Conservation (phyloP, 176 grass and related monocot genomes). For the Thinopyrum elongatum region DNA sequence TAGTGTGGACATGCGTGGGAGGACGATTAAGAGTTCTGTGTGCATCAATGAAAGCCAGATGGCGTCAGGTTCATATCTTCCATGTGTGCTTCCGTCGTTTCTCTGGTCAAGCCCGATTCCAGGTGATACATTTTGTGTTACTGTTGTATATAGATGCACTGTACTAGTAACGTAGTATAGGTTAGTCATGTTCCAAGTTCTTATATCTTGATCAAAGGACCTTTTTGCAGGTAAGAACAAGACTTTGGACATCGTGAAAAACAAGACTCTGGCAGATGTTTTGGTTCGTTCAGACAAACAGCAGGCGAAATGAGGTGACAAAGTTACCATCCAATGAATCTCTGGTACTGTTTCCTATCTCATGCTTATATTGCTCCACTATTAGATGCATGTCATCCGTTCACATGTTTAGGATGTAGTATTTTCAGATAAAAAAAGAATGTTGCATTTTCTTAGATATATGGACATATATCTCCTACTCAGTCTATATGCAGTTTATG, state of each 20-base stretch:
- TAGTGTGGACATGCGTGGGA: not conserved
- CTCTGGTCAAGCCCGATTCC: not conserved
- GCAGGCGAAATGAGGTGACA: not conserved
- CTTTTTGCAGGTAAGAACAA: not conserved
- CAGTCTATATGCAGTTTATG: not conserved
- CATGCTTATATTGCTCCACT: not conserved
- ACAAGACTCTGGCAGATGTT: not conserved
- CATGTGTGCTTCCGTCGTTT: not conserved
- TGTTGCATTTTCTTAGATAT: not conserved
- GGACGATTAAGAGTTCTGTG: not conserved
- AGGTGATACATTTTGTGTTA: not conserved
- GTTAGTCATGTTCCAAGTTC: not conserved
- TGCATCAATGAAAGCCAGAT: accelerated
- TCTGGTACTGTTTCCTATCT: not conserved
- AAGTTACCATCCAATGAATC: not conserved
- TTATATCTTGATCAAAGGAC: not conserved
- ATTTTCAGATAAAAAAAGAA: too few relatives aligned
- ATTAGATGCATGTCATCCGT: not conserved
- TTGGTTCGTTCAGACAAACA: conserved; percentile 1
- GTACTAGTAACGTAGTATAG: too few relatives aligned
- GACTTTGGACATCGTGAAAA: not conserved
- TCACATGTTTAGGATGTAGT: not conserved
- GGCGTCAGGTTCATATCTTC: not conserved
- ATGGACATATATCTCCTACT: not conserved
- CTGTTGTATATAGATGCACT: not conserved